Percentiles rank a stretch among this genome's conserved stretches.
These are phyloP conservation scores for Batkoa obscura DNA, from an alignment of 371 early-diverging fungal species.

Conservation along the genomic window DNA sequence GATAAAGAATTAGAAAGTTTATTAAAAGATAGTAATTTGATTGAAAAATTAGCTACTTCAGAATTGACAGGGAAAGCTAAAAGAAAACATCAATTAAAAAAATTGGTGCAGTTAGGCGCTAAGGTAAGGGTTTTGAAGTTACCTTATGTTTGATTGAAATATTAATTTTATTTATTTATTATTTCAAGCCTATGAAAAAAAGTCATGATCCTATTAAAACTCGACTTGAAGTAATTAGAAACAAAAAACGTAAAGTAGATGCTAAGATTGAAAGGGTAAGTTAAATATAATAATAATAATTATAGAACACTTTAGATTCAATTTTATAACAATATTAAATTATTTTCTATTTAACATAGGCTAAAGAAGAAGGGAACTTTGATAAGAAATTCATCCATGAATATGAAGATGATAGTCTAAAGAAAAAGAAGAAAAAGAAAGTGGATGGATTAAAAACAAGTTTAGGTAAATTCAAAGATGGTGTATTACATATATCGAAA, in stretches of 20 bases:
- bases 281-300: background rate
- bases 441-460: background rate
- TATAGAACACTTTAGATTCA: background rate
- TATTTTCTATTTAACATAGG: background rate
- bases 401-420: too few species aligned
- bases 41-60: constrained; percentile 18
- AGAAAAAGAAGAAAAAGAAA: background rate
- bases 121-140: background rate
- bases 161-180: background rate
- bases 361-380: background rate
- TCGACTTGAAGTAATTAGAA: background rate
- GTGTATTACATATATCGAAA: background rate
- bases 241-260: background rate
- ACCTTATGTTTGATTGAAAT: background rate
- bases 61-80: background rate
- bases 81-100: background rate
- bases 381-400: background rate
- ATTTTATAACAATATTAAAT: background rate
- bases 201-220: background rate
- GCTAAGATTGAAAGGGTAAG: background rate
- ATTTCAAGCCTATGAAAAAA: background rate
- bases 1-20: constrained; percentile 25
- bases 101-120: background rate
- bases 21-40: constrained; percentile 18
- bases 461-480: background rate